phyloP scores from a whole-genome alignment of 2,329 filamentous ascomycete genomes.

The Cercospora sp. region DNA sequence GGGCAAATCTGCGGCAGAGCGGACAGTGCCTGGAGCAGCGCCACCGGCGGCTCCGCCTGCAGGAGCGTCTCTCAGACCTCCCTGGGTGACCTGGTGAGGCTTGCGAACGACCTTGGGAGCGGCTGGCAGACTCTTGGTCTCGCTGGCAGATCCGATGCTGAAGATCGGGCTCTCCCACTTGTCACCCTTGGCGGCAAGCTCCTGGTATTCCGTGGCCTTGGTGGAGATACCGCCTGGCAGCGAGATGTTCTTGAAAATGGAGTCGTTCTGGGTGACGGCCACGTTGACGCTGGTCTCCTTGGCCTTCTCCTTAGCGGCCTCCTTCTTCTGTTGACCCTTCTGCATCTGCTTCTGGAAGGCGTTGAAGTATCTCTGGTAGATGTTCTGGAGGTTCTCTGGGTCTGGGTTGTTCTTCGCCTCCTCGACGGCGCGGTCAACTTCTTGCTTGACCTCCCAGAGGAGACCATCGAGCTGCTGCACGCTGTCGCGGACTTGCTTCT shows the following conservation, averaged over 20 bases:
- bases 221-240: slow-evolving; percentile 85
- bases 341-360: slow-evolving; percentile 73
- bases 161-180: slow-evolving; percentile 96
- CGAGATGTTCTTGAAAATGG: slow-evolving; percentile 84
- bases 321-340: slow-evolving; percentile 75
- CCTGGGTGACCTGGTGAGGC: slow-evolving; percentile 51
- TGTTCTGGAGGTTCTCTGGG: slow-evolving; percentile 73
- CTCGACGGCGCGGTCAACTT: slow-evolving; percentile 71
- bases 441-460: slow-evolving; percentile 74
- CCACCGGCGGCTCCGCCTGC: slow-evolving; percentile 16
- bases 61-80: slow-evolving; percentile 26
- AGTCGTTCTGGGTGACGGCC: slow-evolving; percentile 83
- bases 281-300: slow-evolving; percentile 76
- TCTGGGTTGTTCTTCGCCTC: slow-evolving; percentile 64
- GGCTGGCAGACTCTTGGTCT: slow-evolving; percentile 69
- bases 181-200: slow-evolving; percentile 82
- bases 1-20: background rate
- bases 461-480: slow-evolving; percentile 73
- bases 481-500: slow-evolving; percentile 84
- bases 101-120: slow-evolving; percentile 58
- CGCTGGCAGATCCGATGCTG: slow-evolving; percentile 74
- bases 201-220: slow-evolving; percentile 92
- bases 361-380: slow-evolving; percentile 80
- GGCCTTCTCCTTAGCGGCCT: slow-evolving; percentile 50
- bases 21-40: slow-evolving; percentile 18